Evolutionary conservation across 2,329 filamentous ascomycete genomes (phyloP), one percentile per base, ranked within the genome.

Genomic region (Capronia americana): DNA sequence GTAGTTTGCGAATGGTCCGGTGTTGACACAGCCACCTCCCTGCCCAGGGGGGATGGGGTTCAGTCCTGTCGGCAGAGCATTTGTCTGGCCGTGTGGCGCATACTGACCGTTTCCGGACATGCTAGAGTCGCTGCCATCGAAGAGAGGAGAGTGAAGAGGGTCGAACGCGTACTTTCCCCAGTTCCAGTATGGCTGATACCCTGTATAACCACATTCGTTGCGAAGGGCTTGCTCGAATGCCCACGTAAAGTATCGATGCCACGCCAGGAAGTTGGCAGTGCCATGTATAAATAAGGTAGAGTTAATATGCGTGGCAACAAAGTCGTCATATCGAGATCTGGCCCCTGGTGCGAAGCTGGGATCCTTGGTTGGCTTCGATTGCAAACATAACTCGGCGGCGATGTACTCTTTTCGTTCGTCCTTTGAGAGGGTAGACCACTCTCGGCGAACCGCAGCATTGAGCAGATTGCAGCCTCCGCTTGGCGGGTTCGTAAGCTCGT

Each of bases 321-420:
- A 80, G 67, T 81, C 79, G 70, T 86, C 84, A 64, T 80, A 85
- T n/a, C 63, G 82, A 67, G 77, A 80, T 64, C 76, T 77, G 2
- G 79, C 81, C 1, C 83, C 84, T 0, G 82, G 75, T 0, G 78
- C 79, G 12, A 76, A 73, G 0, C 73, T 69, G 0, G 74, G 63
- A 0, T 69, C 20, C 71, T 75, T 50, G 3, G 65, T 55, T 6
- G 68, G 68, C 32, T 71, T 73, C 4, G 72, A 71, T 67, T 74
- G 73, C 32, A 80, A 60, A 66, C 78, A 80, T 26, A 77, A 69
- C 54, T 79, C 75, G 7, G 78, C 77, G 65, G 75, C 65, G 17
- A 77, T 78, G 64, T 79, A 80, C 1, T 64, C 41, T 11, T 63
- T 68, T 57, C 70, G 70, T 48, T 76, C 68, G 32, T 63, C 48